phyloP scores from a whole-genome alignment of 805 yeast species.

The Maudiozyma bulderi region DNA sequence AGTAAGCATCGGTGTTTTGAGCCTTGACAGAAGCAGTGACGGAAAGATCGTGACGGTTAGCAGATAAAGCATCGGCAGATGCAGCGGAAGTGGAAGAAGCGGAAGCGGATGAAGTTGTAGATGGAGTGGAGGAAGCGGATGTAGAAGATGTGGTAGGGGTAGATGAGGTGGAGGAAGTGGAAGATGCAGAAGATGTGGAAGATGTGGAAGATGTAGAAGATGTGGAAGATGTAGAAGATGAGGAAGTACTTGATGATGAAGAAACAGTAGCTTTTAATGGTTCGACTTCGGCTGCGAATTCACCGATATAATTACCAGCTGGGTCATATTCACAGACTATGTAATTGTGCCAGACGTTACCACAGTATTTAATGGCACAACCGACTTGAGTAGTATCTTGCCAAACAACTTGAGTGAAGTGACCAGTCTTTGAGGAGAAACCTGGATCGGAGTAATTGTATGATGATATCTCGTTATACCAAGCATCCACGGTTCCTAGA shows the following conservation, averaged over 20 bases:
- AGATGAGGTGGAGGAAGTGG: not conserved
- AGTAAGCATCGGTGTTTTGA: not conserved
- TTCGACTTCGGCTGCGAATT: constrained; percentile 33
- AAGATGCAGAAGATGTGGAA: not conserved
- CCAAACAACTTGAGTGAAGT: constrained; percentile 75
- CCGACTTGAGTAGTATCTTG: constrained; percentile 51
- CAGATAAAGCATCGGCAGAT: not conserved
- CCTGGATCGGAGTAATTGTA: constrained; percentile 46
- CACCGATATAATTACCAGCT: constrained; percentile 59
- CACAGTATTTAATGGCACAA: constrained; percentile 59
- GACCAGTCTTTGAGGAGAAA: constrained; percentile 42
- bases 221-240: not conserved
- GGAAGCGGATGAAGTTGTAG: not conserved
- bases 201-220: not conserved
- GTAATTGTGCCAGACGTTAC: constrained; percentile 44
- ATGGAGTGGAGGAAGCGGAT: not conserved
- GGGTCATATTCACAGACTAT: constrained; percentile 67
- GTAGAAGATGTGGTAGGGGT: not conserved
- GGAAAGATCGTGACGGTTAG: not conserved
- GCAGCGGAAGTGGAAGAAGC: not conserved
- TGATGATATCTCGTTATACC: constrained; percentile 56
- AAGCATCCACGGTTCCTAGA: constrained; percentile 46
- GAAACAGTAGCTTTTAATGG: constrained; percentile 2
- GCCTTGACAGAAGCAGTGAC: not conserved
- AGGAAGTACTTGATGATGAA: not conserved